Evolutionary conservation across 345 rosid species (phyloP).

Genomic region (Camelina hispida): DNA sequence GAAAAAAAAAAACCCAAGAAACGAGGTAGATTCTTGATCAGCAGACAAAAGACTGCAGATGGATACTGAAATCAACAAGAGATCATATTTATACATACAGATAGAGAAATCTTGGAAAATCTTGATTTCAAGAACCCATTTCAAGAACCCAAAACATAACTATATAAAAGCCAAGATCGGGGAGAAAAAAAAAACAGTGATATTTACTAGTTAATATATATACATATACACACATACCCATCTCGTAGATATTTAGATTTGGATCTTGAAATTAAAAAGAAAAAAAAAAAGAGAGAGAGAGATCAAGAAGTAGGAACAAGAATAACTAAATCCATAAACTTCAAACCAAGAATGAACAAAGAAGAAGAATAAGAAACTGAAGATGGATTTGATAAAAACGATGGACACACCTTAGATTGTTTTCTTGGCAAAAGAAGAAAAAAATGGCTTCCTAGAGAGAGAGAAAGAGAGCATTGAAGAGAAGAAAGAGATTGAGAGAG

Average conservation of each 20-base stretch:
- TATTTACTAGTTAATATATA: constrained; percentile 13
- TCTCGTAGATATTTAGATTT: constrained; percentile 34
- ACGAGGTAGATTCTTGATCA: constrained; percentile 19
- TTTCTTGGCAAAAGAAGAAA: constrained; percentile 31
- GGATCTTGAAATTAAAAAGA: constrained; percentile 2
- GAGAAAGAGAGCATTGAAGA: constrained; percentile 37
- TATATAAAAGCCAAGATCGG: constrained; percentile 21
- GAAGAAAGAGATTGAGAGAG: constrained; percentile 35
- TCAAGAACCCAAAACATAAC: constrained; percentile 9
- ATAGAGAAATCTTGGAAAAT: constrained; percentile 7
- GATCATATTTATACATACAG: constrained; percentile 22
- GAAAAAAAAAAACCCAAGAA: background rate
- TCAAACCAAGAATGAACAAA: constrained; percentile 18
- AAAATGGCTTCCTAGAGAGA: constrained; percentile 43
- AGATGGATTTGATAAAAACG: constrained; percentile 6
- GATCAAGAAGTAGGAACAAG: constrained; percentile 12
- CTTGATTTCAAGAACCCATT: constrained; percentile 15
- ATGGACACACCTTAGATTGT: constrained; percentile 33
- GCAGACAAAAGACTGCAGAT: background rate
- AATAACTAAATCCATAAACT: background rate
- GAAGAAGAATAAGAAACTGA: constrained; percentile 5
- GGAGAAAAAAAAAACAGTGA: constrained; percentile 9
- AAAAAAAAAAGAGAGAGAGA: background rate
- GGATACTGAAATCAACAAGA: constrained; percentile 14
- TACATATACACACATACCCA: constrained; percentile 21